Conservation (phyloP, 306 rosid species). For the Fragaria nilgerrensis region DNA sequence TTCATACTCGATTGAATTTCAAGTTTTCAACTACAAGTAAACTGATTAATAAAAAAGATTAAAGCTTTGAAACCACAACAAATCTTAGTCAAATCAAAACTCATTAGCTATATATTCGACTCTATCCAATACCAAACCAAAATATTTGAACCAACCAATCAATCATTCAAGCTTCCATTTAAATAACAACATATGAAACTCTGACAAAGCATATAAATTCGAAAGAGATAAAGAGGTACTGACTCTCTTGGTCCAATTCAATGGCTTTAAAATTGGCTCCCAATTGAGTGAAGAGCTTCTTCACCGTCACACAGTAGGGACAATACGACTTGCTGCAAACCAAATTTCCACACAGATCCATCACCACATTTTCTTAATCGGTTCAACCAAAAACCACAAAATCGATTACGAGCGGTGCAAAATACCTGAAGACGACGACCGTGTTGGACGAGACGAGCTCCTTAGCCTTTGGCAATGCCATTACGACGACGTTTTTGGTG, state of each 20-base stretch:
- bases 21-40: not conserved
- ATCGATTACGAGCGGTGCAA: not conserved
- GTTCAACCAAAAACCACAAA: not conserved
- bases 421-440: constrained; percentile 77
- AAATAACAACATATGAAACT: not conserved
- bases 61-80: not conserved
- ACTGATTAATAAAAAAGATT: not conserved
- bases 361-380: not conserved
- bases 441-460: constrained; percentile 68
- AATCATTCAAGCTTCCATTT: not conserved
- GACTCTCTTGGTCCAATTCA: constrained; percentile 18
- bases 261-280: constrained; percentile 13
- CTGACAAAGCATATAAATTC: not conserved
- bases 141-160: not conserved
- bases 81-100: not conserved
- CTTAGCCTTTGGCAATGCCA: constrained; percentile 83
- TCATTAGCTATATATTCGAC: too few species aligned
- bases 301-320: constrained; percentile 11
- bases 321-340: constrained; percentile 22
- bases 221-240: not conserved
- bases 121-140: not conserved
- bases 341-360: not conserved
- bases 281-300: constrained; percentile 11
- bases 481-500: constrained; percentile 7
- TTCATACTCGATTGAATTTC: not conserved